Percentiles rank a stretch among this genome's conserved stretches.
Conservation (phyloP, 2,329 filamentous ascomycete species). For the Penicillium sp. region DNA sequence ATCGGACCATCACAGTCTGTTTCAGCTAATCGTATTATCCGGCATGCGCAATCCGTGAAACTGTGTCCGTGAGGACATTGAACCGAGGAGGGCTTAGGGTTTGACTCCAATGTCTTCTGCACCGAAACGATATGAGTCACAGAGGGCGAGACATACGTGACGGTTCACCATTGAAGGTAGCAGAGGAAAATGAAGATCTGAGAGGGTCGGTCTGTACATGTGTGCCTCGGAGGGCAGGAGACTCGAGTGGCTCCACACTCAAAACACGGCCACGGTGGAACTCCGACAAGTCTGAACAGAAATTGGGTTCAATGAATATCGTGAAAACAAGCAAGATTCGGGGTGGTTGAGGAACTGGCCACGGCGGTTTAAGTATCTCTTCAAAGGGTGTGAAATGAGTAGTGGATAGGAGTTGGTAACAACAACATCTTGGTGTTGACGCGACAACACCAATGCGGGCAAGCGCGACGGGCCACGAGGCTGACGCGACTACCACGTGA, state of each 20-base stretch:
- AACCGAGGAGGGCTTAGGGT: slow-evolving; percentile 86
- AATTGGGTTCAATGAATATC: slow-evolving; percentile 16
- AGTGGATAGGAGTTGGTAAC: background rate
- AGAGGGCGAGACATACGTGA: slow-evolving; percentile 26
- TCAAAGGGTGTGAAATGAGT: slow-evolving; percentile 9
- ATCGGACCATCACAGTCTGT: slow-evolving; percentile 33
- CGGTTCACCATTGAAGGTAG: slow-evolving; percentile 43
- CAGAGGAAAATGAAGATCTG: slow-evolving; percentile 72
- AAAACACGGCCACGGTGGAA: slow-evolving; percentile 8
- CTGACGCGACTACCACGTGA: background rate
- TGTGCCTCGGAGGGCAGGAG: slow-evolving; percentile 38
- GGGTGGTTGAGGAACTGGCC: background rate
- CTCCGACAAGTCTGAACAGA: slow-evolving; percentile 15
- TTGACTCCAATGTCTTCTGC: slow-evolving; percentile 82
- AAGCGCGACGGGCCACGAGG: slow-evolving; percentile 19
- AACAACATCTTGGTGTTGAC: background rate
- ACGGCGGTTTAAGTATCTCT: slow-evolving; percentile 1
- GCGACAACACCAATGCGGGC: background rate
- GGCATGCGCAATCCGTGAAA: slow-evolving; percentile 70
- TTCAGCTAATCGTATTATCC: slow-evolving; percentile 63
- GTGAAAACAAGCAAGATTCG: slow-evolving; percentile 6
- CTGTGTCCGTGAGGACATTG: slow-evolving; percentile 45
- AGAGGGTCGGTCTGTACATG: slow-evolving; percentile 68
- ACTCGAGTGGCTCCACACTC: slow-evolving; percentile 31
- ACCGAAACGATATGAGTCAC: slow-evolving; percentile 44